Evolutionary conservation across 2,329 filamentous ascomycete genomes (phyloP).

Genomic region (Arthroderma sp.): DNA sequence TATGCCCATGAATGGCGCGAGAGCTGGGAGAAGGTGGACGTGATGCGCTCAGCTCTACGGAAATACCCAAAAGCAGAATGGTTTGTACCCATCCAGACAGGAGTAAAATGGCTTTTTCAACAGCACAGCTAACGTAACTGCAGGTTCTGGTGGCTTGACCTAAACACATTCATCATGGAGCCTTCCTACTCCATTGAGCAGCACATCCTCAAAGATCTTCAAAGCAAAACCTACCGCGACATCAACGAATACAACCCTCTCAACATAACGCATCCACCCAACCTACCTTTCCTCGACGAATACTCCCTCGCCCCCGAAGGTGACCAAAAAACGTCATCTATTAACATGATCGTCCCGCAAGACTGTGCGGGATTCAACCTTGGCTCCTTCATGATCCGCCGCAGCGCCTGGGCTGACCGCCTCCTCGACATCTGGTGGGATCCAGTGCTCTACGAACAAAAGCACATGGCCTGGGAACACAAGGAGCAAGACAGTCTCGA

Average conservation of each 20-base stretch:
- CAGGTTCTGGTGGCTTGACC: conserved; percentile 98
- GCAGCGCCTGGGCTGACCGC: conserved; percentile 79
- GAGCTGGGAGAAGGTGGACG: conserved; percentile 98
- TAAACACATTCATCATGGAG: conserved; percentile 98
- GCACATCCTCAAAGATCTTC: conserved; percentile 76
- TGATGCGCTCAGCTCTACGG: conserved; percentile 70
- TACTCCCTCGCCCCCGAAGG: conserved; percentile 59
- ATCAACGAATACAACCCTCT: conserved; percentile 94
- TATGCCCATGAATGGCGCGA: conserved; percentile 99
- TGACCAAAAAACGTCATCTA: conserved; percentile 62
- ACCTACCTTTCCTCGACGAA: conserved; percentile 61
- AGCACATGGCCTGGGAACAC: conserved; percentile 98
- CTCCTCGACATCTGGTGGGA: conserved; percentile 98
- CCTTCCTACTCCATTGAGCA: conserved; percentile 75
- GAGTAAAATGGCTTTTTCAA: neutral
- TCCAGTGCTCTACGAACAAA: conserved; percentile 91
- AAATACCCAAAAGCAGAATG: conserved; percentile 96
- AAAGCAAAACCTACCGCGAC: conserved; percentile 69
- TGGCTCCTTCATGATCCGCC: conserved; percentile 82
- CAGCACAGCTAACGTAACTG: conserved; percentile 6
- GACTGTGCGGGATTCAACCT: conserved; percentile 95
- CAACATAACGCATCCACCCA: conserved; percentile 76
- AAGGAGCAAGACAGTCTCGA: conserved; percentile 95
- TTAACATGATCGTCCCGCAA: conserved; percentile 81
- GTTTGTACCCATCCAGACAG: conserved; percentile 39